phyloP scores from a whole-genome alignment of 805 yeast species.

The Kuraishia hungarica region DNA sequence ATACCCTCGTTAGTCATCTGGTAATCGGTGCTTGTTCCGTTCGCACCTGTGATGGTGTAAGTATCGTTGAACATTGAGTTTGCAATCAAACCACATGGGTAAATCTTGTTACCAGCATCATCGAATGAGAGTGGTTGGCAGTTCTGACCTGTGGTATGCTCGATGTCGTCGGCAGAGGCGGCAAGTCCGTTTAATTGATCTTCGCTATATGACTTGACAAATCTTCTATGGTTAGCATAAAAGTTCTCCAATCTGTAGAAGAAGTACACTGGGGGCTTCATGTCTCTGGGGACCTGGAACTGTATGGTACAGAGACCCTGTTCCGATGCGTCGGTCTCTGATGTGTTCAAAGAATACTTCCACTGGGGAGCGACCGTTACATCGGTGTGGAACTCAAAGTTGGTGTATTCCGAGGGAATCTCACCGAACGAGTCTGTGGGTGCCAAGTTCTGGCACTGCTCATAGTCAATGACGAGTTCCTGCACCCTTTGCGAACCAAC shows the following conservation, averaged over 20 bases:
- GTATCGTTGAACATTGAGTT: constrained; percentile 77
- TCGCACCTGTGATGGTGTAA: constrained; percentile 36
- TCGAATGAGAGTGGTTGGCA: constrained; percentile 57
- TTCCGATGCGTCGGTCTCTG: constrained; percentile 34
- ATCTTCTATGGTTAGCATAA: constrained; percentile 90
- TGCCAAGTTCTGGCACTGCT: constrained; percentile 52
- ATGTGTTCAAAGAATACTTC: constrained; percentile 39
- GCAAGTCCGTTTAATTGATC: constrained; percentile 75
- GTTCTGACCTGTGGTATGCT: constrained; percentile 42
- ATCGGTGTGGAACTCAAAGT: constrained; percentile 46
- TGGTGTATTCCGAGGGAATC: constrained; percentile 53
- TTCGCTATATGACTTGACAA: constrained; percentile 78
- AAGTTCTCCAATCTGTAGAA: constrained; percentile 83
- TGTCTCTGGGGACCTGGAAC: constrained; percentile 65
- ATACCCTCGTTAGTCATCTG: constrained; percentile 45
- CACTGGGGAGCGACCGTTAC: constrained; percentile 48
- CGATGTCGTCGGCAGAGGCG: constrained; percentile 41
- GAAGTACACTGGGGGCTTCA: constrained; percentile 66
- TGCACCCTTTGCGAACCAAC: constrained; percentile 71
- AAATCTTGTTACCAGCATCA: constrained; percentile 43
- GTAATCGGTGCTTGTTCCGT: constrained; percentile 32
- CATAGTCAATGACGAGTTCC: constrained; percentile 68
- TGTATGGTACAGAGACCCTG: constrained; percentile 55
- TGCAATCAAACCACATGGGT: constrained; percentile 83
- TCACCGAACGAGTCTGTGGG: constrained; percentile 31